Evolutionary conservation across 352 stramenopile species (phyloP), one percentile per base, ranked within the genome.

Genomic region (Poterioochromonas sp.): DNA sequence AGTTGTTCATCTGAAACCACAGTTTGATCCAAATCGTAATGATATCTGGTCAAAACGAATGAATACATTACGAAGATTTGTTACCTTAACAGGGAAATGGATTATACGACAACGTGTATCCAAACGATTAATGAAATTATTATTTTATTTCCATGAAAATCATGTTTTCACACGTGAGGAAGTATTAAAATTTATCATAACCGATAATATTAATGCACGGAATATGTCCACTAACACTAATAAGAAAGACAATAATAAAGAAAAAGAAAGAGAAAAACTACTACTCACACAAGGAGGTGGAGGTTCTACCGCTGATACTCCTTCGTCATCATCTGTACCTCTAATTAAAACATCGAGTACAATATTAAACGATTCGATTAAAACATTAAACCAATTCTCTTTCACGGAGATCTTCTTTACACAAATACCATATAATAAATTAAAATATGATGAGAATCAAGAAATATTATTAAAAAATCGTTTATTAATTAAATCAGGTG

Each of bases 1-100:
- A 54, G 0, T 60, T 54, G 32, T 58, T 74, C 70, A 51, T 32
- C 76, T 47, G 32, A 11, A 51, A 62, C 82, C 29, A 87, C 1
- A 93, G 63, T 95, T 91, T 73, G 93, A 94, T 76, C 77, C 79
- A 37, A 90, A 93, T 83, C 90, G 91, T 82, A 94, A 93, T 77
- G 89, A 94, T 78, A 65, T 94, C 78, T 94, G 89, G 90, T 73
- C 78, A 0, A 83, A 88, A 15, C 87, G 88, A 32, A 78, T 82
- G 39, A 81, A 89, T 80, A 83, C 87, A n/a, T 79, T 93, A 29
- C 76, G 90, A 26, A 84, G 88, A 26, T 83, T 88, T 22, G 76
- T 87, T 29, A 54, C 73, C n/a, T 85, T 86, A 1, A 85, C 94
- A 5, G 92, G 90, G 3, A 88, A 82, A 2, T 88, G 86, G 47